phyloP scores from a whole-genome alignment of 2,329 filamentous ascomycete species.

The Periconia sp. region DNA sequence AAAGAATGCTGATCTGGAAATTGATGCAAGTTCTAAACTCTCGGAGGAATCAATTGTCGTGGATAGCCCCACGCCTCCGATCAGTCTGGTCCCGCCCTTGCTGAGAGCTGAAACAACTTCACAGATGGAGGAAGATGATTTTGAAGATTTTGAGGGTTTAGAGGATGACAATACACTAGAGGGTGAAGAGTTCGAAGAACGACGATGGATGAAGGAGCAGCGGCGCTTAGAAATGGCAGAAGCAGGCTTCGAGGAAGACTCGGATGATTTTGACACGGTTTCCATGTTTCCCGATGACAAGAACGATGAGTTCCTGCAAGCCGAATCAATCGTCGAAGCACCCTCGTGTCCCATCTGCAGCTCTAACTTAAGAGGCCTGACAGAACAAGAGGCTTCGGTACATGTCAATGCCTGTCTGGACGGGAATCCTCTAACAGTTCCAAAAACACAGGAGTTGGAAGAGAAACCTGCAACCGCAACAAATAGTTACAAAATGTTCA shows the following conservation, averaged over 20 bases:
- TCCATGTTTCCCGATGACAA: conserved; percentile 37
- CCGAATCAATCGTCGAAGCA: conserved; percentile 22
- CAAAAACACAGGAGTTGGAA: conserved; percentile 21
- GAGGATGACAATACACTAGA: conserved; percentile 66
- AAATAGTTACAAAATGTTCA: conserved; percentile 62
- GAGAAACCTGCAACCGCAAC: conserved; percentile 12
- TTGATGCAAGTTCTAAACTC: conserved; percentile 26
- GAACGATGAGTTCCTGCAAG: conserved; percentile 8
- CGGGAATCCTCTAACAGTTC: conserved; percentile 71
- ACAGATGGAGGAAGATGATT: conserved; percentile 53
- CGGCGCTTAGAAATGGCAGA: conserved; percentile 59
- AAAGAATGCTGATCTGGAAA: conserved; percentile 11
- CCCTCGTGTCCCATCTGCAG: conserved; percentile 79
- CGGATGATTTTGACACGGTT: conserved; percentile 61
- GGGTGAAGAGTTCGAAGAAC: conserved; percentile 58
- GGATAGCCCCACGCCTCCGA: conserved; percentile 13
- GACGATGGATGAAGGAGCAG: conserved; percentile 78
- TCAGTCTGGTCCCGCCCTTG: conserved; percentile 21
- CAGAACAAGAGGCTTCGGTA: conserved; percentile 70
- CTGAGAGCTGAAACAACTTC: conserved; percentile 58
- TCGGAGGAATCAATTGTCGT: conserved; percentile 18
- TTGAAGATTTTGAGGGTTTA: conserved; percentile 60
- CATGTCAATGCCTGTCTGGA: conserved; percentile 96
- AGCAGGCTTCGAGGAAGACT: conserved; percentile 41
- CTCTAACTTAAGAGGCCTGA: conserved; percentile 62